A percentile compares a stretch with the other conserved stretches of the same genome.
Evolutionary conservation across 2,329 filamentous ascomycete species (phyloP).

Genomic region (Penicillium freii): DNA sequence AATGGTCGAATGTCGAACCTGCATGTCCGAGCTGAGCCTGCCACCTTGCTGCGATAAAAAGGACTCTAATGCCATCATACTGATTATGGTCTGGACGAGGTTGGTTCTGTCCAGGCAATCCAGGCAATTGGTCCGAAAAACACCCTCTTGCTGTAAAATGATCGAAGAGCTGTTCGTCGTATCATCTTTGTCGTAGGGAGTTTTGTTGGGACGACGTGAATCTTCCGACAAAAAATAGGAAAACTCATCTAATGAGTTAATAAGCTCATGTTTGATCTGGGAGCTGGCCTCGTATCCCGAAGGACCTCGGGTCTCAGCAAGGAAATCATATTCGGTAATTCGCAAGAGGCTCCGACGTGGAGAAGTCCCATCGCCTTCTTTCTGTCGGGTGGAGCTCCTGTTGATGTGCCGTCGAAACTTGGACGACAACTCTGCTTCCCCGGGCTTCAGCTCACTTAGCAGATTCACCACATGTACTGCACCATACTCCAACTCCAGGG

Average conservation of each 20-base stretch:
- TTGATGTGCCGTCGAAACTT: constrained; percentile 76
- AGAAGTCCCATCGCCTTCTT: constrained; percentile 50
- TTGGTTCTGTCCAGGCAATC: constrained; percentile 97
- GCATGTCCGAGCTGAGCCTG: constrained; percentile 73
- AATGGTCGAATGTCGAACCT: constrained; percentile 84
- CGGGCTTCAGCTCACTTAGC: constrained; percentile 82
- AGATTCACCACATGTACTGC: constrained; percentile 91
- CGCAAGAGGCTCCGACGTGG: constrained; percentile 72
- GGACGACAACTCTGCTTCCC: constrained; percentile 78
- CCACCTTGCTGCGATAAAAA: constrained; percentile 74
- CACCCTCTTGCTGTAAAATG: constrained; percentile 87
- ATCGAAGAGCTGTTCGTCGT: constrained; percentile 54
- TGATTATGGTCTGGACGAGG: constrained; percentile 91
- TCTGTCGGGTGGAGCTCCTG: constrained; percentile 67
- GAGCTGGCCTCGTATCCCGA: constrained; percentile 88
- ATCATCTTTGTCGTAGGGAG: constrained; percentile 42
- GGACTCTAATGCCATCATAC: constrained; percentile 83
- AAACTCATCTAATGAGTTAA: constrained; percentile 77
- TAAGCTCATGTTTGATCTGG: constrained; percentile 75
- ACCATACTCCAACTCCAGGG: constrained; percentile 82
- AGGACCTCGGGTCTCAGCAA: constrained; percentile 85
- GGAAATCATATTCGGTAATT: constrained; percentile 91
- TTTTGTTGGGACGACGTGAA: constrained; percentile 50
- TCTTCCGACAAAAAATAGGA: constrained; percentile 88
- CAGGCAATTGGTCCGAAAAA: constrained; percentile 92